Base-by-base conservation (phyloP, 1,284 basidiomycete species). In the Violaceomyces palustris region DNA sequence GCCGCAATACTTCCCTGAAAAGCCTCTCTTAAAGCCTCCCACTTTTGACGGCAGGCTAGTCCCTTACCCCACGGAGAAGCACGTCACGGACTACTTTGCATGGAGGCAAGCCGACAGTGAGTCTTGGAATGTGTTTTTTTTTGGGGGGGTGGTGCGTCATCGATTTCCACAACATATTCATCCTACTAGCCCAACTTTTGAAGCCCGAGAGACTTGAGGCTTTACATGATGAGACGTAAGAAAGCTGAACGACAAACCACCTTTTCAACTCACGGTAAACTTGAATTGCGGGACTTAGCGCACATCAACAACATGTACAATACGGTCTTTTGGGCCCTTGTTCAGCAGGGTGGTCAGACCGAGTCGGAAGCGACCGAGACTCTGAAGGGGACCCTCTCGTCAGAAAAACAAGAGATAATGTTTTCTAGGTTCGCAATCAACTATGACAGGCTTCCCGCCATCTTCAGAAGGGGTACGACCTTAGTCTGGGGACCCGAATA, bases 281-380 rank as follows among this genome's bases (percentile, higher is more conserved):
- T n/a, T n/a, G n/a, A n/a, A n/a, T n/a, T n/a, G n/a, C 22, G 17
- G n/a, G 42, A 30, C n/a, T 36, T 66, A 94, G 91, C 94, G 0
- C 94, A 98, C 73, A 88, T 98, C 74, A 98, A 98, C 74, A 98
- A 97, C 70, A 77, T 98, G 18, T 93, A 98, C 78, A 98, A 98
- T 67, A 97, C 94, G 0, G 78, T 79, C 0, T 98, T 97, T 73
- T 98, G 93, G 94, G 86, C 91, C 0, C 79, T 98, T 8, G 83
- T 97, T 0, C 82, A 87, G 31, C 79, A 85, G 61, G 87, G 83
- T 7, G 85, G 83, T 0, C 77, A 85, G 68, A 84, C 82, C 0
- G 83, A 86, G 1, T 79, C 82, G 3, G 81, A 94, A 58, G 92
- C 92, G 0, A 88, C 96, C 68, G 81, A 83, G 24, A 30, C 40